Conservation (phyloP, 306 rosid genomes). For the Corylus americana region DNA sequence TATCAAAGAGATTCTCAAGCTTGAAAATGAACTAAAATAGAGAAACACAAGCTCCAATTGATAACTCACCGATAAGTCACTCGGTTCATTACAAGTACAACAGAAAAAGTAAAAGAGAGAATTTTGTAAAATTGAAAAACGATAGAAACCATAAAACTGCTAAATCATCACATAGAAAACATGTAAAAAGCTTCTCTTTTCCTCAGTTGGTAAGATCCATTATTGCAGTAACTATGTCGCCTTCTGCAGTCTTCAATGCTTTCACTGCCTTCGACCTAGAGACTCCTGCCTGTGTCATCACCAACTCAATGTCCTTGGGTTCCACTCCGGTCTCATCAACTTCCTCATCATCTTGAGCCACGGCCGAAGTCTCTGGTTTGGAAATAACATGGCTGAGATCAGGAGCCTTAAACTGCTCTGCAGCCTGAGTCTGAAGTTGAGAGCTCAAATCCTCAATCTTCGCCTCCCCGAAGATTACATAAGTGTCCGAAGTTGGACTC, state of each 20-base stretch:
- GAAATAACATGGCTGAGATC: slow-evolving; percentile 55
- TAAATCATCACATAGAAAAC: neutral
- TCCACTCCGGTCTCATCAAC: slow-evolving; percentile 83
- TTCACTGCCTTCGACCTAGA: slow-evolving; percentile 75
- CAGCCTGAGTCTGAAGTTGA: slow-evolving; percentile 85
- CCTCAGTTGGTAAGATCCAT: slow-evolving; percentile 81
- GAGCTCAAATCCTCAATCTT: slow-evolving; percentile 92
- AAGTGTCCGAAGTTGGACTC: slow-evolving; percentile 89
- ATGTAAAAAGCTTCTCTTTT: slow-evolving; percentile 2
- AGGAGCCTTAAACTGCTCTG: slow-evolving; percentile 93
- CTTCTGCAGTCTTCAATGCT: slow-evolving; percentile 68
- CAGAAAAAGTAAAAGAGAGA: slow-evolving; percentile 1
- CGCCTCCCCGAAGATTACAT: slow-evolving; percentile 84
- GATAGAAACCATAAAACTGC: neutral
- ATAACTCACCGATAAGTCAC: neutral
- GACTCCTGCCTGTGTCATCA: slow-evolving; percentile 94
- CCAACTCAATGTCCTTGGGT: slow-evolving; percentile 83
- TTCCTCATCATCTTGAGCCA: slow-evolving; percentile 74
- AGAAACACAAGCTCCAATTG: neutral
- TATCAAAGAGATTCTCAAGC: neutral
- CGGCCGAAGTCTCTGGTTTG: slow-evolving; percentile 63
- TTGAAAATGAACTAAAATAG: neutral
- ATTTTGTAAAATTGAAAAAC: neutral
- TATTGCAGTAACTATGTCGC: slow-evolving; percentile 87
- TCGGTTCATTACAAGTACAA: slow-evolving; percentile 21